Conservation (phyloP, 257 asterid species). For the Lithospermum erythrorhizon region DNA sequence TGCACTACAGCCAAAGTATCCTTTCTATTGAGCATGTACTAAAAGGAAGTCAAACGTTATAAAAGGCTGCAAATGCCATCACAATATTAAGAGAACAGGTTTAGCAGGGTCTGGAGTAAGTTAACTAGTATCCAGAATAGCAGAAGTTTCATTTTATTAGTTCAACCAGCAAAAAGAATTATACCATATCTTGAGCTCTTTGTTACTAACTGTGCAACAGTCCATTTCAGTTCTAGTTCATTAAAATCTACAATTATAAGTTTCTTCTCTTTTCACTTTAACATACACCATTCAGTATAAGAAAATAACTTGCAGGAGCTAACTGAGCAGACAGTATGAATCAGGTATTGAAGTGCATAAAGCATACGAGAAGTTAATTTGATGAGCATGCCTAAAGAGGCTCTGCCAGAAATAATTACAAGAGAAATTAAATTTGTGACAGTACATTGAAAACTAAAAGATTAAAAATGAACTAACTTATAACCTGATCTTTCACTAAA, state of each 20-base stretch:
- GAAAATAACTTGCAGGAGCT: background rate
- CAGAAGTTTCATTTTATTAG: background rate
- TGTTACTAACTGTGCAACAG: background rate
- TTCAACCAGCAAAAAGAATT: too few relatives aligned
- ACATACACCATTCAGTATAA: background rate
- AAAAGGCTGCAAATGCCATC: background rate
- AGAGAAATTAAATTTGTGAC: background rate
- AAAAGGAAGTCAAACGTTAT: too few relatives aligned
- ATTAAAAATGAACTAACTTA: background rate
- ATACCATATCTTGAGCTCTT: background rate
- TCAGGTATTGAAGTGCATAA: too few relatives aligned
- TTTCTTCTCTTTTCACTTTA: background rate
- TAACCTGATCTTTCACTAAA: conserved; percentile 81
- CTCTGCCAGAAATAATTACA: background rate
- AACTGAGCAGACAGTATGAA: background rate
- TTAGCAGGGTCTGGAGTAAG: background rate
- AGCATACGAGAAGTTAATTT: too few relatives aligned
- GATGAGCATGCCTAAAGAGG: too few relatives aligned
- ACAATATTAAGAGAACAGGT: background rate
- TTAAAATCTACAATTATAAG: too few relatives aligned
- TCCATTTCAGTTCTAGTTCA: background rate
- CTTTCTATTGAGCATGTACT: too few relatives aligned
- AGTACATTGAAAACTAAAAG: background rate
- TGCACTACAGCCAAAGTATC: too few relatives aligned
- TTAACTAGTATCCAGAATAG: background rate